phyloP scores from a whole-genome alignment of 306 rosid species.

The Rosa multiflora region DNA sequence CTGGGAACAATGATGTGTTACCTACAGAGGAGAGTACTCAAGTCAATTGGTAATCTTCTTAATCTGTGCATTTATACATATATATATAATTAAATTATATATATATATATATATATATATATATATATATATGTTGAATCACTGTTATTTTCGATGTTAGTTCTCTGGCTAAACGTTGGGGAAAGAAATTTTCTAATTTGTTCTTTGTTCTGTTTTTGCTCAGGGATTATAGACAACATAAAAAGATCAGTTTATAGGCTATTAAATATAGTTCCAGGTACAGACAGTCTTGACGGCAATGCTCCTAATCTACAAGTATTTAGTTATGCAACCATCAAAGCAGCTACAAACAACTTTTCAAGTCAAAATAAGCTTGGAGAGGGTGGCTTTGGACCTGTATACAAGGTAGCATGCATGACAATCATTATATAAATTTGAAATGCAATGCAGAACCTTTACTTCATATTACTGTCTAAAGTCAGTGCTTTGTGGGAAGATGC shows the following conservation, averaged over 20 bases:
- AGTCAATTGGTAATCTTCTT: too few relatives aligned
- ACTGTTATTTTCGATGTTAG: too few relatives aligned
- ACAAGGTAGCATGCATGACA: constrained; percentile 33
- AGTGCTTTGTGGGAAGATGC: neutral
- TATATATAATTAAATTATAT: too few relatives aligned
- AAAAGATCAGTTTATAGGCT: constrained; percentile 7
- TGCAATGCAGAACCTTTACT: neutral
- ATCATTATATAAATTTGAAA: neutral
- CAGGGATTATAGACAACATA: neutral
- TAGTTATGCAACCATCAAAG: constrained; percentile 35
- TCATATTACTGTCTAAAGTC: neutral
- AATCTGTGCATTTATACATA: too few relatives aligned
- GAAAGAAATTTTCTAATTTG: neutral
- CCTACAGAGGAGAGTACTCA: too few relatives aligned
- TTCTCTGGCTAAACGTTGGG: too few relatives aligned
- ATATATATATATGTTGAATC: too few relatives aligned
- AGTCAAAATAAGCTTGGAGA: constrained; percentile 44
- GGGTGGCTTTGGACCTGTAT: constrained; percentile 54
- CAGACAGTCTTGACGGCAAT: constrained; percentile 16
- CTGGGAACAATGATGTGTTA: too few relatives aligned
- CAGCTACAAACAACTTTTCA: constrained; percentile 49
- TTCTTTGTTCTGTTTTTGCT: neutral
- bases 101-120: too few relatives aligned
- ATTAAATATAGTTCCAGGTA: neutral
- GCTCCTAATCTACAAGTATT: constrained; percentile 36